Evolutionary conservation across 108 stramenopile species (phyloP).

Genomic region (Thalassiosira profunda): DNA sequence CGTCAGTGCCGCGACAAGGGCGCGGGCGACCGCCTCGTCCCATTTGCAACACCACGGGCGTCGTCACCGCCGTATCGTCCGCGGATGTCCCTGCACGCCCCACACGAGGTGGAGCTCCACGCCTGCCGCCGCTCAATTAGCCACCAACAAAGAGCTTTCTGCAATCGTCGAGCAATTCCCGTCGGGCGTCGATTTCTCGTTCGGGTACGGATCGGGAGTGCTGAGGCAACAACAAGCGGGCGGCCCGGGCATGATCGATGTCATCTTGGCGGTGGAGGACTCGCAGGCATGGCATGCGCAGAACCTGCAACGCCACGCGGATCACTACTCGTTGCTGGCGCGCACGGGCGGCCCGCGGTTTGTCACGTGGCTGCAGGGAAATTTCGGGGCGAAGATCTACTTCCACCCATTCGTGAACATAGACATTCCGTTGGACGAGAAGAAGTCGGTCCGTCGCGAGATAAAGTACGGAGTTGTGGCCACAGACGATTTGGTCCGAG

Average conservation of each 20-base stretch:
- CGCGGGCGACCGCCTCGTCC: no score
- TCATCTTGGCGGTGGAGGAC: slow-evolving; percentile 73
- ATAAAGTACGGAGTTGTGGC: slow-evolving; percentile 87
- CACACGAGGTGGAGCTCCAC: no score
- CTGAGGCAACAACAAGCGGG: slow-evolving; percentile 60
- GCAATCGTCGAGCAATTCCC: slow-evolving; percentile 60
- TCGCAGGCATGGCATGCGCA: slow-evolving; percentile 61
- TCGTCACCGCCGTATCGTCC: no score
- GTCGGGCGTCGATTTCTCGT: slow-evolving; percentile 61
- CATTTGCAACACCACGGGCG: no score
- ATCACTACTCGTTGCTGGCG: slow-evolving; percentile 65
- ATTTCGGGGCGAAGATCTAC: slow-evolving; percentile 50
- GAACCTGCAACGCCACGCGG: slow-evolving; percentile 61
- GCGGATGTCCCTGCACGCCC: no score
- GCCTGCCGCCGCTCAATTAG: slow-evolving; percentile 15
- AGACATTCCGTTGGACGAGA: not conserved
- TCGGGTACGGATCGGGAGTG: slow-evolving; percentile 90
- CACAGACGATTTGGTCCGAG: slow-evolving; percentile 55
- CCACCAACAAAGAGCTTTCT: slow-evolving; percentile 40
- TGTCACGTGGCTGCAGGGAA: slow-evolving; percentile 32
- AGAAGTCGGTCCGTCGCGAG: slow-evolving; percentile 11
- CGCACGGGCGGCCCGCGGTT: slow-evolving; percentile 34
- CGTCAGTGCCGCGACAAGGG: no score
- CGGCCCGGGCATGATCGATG: slow-evolving; percentile 69
- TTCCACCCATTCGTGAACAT: slow-evolving; percentile 60